These are phyloP conservation scores for Tremellales sp. DNA, from an alignment of 1,284 basidiomycete species.

Conservation along the genomic window DNA sequence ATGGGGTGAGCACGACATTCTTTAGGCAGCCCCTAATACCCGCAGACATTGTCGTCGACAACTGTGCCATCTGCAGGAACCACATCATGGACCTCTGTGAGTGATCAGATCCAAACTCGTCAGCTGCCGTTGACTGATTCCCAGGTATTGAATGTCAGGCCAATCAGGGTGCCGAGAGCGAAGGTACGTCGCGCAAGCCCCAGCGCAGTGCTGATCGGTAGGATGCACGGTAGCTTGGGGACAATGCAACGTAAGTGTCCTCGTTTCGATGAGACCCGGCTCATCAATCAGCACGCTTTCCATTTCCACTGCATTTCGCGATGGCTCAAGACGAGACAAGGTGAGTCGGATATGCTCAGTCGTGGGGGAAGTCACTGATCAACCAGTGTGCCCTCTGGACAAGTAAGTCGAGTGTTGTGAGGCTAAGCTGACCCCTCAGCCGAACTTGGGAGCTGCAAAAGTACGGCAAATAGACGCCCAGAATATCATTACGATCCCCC, in stretches of 20 bases:
- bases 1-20: conserved; percentile 67
- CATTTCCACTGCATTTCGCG: conserved; percentile 99
- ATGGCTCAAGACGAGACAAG: conserved; percentile 96
- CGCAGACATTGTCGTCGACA: conserved; percentile 88
- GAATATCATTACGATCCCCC: not conserved
- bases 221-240: conserved; percentile 99
- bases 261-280: not conserved
- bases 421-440: conserved; percentile 44
- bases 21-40: not conserved
- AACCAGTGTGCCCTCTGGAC: conserved; percentile 87
- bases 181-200: conserved; percentile 51
- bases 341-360: conserved; percentile 24
- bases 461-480: conserved; percentile 41
- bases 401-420: conserved; percentile 64
- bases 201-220: conserved; percentile 8
- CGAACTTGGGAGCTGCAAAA: conserved; percentile 50
- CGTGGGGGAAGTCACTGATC: conserved; percentile 8
- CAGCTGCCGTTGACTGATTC: not conserved
- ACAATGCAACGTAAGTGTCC: conserved; percentile 81
- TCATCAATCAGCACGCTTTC: conserved; percentile 81
- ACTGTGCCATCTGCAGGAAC: conserved; percentile 92
- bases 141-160: conserved; percentile 99
- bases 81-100: conserved; percentile 98
- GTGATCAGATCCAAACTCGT: conserved; percentile 37
- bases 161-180: conserved; percentile 93